Evolutionary conservation across 352 stramenopile genomes (phyloP).

Genomic region (Phytophthora citrophthora): DNA sequence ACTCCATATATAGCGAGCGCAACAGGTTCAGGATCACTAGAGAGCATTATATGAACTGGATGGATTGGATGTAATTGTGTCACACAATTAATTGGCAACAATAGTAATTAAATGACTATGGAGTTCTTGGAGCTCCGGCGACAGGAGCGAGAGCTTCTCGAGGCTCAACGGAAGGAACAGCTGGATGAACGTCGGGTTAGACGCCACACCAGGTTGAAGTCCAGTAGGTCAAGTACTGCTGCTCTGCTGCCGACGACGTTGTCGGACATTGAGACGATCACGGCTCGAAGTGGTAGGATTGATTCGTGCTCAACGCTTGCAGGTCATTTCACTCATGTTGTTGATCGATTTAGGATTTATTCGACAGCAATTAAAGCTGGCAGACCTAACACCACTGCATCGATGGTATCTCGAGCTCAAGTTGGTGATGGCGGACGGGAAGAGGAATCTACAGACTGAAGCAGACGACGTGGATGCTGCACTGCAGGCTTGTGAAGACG

Average conservation of each 20-base stretch:
- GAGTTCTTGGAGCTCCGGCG: conserved; percentile 1
- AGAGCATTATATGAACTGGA: no score
- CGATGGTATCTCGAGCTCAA: conserved; percentile 55
- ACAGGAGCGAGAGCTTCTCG: conserved; percentile 9
- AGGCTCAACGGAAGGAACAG: conserved; percentile 7
- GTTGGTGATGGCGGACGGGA: conserved; percentile 30
- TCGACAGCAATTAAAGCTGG: conserved; percentile 32
- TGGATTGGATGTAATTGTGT: conserved; percentile 20
- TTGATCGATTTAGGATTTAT: conserved; percentile 48
- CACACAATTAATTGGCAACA: no score
- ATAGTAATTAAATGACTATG: background rate
- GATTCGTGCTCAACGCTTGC: background rate
- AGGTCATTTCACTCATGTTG: background rate
- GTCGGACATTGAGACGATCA: conserved; percentile 29
- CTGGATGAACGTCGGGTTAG: conserved; percentile 26
- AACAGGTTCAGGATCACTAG: no score
- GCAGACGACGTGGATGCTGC: conserved; percentile 10
- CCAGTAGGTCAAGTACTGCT: background rate
- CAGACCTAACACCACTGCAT: conserved; percentile 37
- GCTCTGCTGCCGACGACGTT: conserved; percentile 15
- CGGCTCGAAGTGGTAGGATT: conserved; percentile 32
- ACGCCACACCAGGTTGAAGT: conserved; percentile 1
- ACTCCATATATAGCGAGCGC: conserved; percentile 9
- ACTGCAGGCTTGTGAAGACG: conserved; percentile 12
- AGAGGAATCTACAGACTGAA: background rate